Conservation (phyloP, 371 early-diverging fungal genomes). For the Lichtheimia corymbifera region DNA sequence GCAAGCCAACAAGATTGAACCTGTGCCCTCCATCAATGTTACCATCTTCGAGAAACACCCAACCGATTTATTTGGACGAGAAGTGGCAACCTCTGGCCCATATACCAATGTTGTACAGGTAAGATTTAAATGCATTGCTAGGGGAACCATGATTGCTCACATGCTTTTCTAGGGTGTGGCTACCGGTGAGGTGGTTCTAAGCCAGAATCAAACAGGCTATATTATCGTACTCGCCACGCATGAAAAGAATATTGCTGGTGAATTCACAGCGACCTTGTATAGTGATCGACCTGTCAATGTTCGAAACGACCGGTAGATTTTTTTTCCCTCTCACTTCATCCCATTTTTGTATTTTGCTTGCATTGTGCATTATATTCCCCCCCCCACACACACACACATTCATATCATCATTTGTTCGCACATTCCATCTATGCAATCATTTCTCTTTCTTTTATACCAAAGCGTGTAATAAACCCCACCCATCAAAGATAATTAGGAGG, state of each 20-base stretch:
- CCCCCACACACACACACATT: not conserved
- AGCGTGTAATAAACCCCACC: no score
- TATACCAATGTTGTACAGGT: slow-evolving; percentile 76
- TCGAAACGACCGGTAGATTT: slow-evolving; percentile 31
- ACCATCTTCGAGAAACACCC: slow-evolving; percentile 67
- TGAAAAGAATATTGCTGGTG: slow-evolving; percentile 54
- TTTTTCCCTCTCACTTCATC: not conserved
- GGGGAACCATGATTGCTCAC: no score
- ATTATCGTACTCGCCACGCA: slow-evolving; percentile 65
- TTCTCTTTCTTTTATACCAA: no score
- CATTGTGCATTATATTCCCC: not conserved
- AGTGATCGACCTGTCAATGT: slow-evolving; percentile 64
- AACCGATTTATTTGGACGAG: slow-evolving; percentile 57
- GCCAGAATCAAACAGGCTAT: slow-evolving; percentile 56
- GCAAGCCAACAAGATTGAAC: slow-evolving; percentile 65
- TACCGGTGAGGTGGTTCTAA: slow-evolving; percentile 48
- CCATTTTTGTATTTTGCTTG: not conserved
- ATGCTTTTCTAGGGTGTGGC: slow-evolving; percentile 40
- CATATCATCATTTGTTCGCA: not conserved
- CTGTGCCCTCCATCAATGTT: slow-evolving; percentile 72
- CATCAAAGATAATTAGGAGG: not conserved
- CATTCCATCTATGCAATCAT: not conserved
- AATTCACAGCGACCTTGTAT: slow-evolving; percentile 55
- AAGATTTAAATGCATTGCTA: not conserved
- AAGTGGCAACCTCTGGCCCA: slow-evolving; percentile 72